Evolutionary conservation across 106 monocot species (phyloP).

Genomic region (Narthecium ossifragum): DNA sequence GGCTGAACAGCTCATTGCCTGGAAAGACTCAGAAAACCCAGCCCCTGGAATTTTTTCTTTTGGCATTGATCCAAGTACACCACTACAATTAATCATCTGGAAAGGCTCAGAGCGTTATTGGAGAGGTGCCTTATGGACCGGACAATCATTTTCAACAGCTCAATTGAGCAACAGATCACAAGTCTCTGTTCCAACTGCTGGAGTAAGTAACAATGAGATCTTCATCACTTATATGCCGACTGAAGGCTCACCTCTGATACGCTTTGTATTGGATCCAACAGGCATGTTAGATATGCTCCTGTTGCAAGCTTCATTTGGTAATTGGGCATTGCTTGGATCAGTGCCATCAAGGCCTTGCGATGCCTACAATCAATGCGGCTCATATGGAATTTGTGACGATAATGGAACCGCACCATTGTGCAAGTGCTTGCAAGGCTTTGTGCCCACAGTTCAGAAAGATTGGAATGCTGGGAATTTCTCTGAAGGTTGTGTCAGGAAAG

Average conservation of each 20-base stretch:
- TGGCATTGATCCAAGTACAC: neutral
- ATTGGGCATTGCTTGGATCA: no score
- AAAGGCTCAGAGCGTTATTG: neutral
- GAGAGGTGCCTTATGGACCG: no score
- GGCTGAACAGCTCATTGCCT: conserved; percentile 22
- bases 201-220: no score
- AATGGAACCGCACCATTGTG: neutral
- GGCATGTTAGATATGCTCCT: no score
- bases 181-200: no score
- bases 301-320: no score
- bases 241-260: no score
- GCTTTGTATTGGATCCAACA: no score
- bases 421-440: conserved; percentile 9
- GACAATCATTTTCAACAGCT: no score
- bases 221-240: no score
- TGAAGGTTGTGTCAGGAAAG: neutral
- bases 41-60: conserved; percentile 17
- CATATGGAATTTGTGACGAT: neutral
- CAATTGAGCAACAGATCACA: no score
- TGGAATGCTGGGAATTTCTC: neutral
- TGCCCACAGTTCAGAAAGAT: neutral
- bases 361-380: neutral
- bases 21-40: conserved; percentile 29
- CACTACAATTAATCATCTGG: neutral
- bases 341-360: no score